Conservation (phyloP, 441 rosid species). For the Geranium incanum region DNA sequence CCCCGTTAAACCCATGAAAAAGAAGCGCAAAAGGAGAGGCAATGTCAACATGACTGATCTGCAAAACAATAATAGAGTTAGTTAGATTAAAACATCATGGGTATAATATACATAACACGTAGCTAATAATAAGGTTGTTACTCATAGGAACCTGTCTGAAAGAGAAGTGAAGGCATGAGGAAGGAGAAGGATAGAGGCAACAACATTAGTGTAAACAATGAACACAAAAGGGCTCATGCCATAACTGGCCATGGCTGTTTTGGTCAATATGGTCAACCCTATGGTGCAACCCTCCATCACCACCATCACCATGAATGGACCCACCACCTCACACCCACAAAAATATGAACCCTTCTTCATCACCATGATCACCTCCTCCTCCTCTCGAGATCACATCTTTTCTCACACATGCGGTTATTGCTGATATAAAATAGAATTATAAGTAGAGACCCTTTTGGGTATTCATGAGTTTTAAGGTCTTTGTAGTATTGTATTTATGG, state of each 20-base stretch:
- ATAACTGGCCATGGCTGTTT: constrained; percentile 40
- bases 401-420: too few relatives aligned
- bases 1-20: constrained; percentile 74
- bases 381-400: constrained; percentile 7
- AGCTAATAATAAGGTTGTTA: neutral
- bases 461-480: too few relatives aligned
- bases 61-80: constrained; percentile 18
- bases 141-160: constrained; percentile 30
- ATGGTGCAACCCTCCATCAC: constrained; percentile 63
- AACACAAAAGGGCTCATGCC: constrained; percentile 75
- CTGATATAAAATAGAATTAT: too few relatives aligned
- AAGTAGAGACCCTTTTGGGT: neutral
- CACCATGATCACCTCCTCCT: constrained; percentile 22
- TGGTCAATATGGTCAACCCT: constrained; percentile 58
- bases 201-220: constrained; percentile 52
- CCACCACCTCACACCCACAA: constrained; percentile 25
- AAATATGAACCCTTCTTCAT: neutral
- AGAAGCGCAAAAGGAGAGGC: constrained; percentile 44
- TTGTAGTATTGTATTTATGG: constrained; percentile 12
- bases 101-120: neutral
- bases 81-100: too few relatives aligned
- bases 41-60: constrained; percentile 38
- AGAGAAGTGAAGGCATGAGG: constrained; percentile 60
- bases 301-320: constrained; percentile 52
- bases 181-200: constrained; percentile 46